phyloP scores from a whole-genome alignment of 495 filamentous ascomycete species.

The Penicillium psychrofluorescens region DNA sequence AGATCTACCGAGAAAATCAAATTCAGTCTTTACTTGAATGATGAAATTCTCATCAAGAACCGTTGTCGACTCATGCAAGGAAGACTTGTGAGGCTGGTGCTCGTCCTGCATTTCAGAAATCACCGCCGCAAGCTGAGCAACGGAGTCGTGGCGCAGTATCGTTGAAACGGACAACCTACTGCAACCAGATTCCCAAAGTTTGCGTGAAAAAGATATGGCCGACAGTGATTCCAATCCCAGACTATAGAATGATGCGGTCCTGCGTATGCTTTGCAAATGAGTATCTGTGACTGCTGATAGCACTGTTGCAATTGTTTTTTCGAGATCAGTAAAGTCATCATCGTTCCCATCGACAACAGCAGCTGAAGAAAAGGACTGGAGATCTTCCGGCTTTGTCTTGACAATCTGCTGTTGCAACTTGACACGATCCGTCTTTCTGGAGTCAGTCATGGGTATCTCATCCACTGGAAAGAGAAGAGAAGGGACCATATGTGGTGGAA shows the following conservation, averaged over 20 bases:
- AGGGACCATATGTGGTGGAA: conserved; percentile 67
- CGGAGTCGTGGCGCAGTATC: conserved; percentile 54
- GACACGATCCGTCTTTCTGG: conserved; percentile 55
- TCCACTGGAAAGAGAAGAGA: conserved; percentile 59
- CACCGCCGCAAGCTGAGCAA: conserved; percentile 45
- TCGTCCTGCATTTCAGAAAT: conserved; percentile 10
- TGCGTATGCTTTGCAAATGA: conserved; percentile 32
- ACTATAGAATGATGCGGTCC: conserved; percentile 49
- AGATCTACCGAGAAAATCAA: conserved; percentile 16
- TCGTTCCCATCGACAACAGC: conserved; percentile 4
- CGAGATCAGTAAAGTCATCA: conserved; percentile 28
- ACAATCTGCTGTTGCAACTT: conserved; percentile 27
- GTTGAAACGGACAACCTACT: conserved; percentile 48
- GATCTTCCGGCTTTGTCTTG: conserved; percentile 9
- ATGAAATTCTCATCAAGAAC: conserved; percentile 8
- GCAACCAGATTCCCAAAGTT: conserved; percentile 33
- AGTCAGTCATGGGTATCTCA: conserved; percentile 52
- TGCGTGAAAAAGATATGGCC: conserved; percentile 58
- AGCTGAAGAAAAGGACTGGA: conserved; percentile 20
- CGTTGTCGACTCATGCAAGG: background rate
- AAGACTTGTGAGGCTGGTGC: background rate
- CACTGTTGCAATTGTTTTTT: conserved; percentile 37
- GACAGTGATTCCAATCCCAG: conserved; percentile 78
- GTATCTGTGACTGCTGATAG: conserved; percentile 44
- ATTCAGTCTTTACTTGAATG: conserved; percentile 7